These are phyloP conservation scores for Flueggea neowawraea DNA, from an alignment of 441 rosid genomes.

Conservation along the genomic window DNA sequence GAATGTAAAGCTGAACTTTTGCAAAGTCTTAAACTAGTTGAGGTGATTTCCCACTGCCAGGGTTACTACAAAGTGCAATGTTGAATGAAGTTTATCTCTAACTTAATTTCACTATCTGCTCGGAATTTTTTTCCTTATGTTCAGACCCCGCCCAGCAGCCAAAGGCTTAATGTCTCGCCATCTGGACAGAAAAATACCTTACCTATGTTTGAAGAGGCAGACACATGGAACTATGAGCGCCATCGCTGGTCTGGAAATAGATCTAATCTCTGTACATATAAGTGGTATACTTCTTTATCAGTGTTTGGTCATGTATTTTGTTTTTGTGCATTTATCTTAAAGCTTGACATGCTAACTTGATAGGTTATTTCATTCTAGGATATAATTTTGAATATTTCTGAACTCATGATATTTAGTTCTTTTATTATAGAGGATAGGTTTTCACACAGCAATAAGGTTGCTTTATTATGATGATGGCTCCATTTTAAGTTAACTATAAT, in stretches of 20 bases:
- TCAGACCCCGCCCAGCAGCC: slow-evolving; percentile 31
- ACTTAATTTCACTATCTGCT: background rate
- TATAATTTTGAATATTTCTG: too few species aligned
- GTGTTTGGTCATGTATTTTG: background rate
- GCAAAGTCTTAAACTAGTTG: slow-evolving; percentile 30
- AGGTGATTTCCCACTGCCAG: slow-evolving; percentile 31
- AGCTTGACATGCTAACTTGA: too few species aligned
- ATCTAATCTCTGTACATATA: slow-evolving; percentile 58
- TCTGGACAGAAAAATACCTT: slow-evolving; percentile 19
- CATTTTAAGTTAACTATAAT: too few species aligned
- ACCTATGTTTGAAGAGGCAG: slow-evolving; percentile 30
- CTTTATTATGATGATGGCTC: too few species aligned
- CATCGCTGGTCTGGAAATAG: slow-evolving; percentile 48
- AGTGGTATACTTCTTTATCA: slow-evolving; percentile 40
- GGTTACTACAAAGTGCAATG: slow-evolving; percentile 4
- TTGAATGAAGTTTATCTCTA: slow-evolving; percentile 1
- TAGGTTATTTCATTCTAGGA: too few species aligned
- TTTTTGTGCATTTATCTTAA: background rate
- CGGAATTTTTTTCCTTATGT: slow-evolving; percentile 8
- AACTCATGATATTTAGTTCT: too few species aligned
- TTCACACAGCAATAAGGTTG: too few species aligned
- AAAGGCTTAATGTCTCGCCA: slow-evolving; percentile 13
- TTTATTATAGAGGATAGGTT: too few species aligned
- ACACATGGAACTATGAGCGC: slow-evolving; percentile 48
- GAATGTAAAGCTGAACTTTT: slow-evolving; percentile 66